Conservation (phyloP, 1,284 basidiomycete genomes). For the Agaricales sp. region DNA sequence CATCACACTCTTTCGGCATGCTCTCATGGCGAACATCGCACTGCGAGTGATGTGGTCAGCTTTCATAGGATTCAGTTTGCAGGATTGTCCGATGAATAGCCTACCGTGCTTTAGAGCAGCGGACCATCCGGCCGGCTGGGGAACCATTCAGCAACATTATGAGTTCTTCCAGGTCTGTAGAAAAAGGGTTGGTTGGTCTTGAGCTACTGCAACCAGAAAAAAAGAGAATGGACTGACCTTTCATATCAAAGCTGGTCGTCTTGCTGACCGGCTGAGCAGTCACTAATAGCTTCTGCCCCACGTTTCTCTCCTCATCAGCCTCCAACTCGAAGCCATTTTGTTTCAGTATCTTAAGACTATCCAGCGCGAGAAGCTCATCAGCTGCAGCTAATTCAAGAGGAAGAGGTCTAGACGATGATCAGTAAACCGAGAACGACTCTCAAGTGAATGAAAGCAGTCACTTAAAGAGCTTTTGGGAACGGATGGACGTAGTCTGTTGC, state of each 20-base stretch:
- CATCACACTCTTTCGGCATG: slow-evolving; percentile 96
- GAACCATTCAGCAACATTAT: slow-evolving; percentile 77
- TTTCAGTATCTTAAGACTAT: slow-evolving; percentile 74
- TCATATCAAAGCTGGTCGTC: slow-evolving; percentile 67
- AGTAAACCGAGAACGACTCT: slow-evolving; percentile 3
- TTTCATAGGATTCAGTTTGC: background rate
- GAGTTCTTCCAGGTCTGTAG: slow-evolving; percentile 88
- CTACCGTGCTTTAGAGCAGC: slow-evolving; percentile 84
- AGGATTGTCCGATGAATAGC: background rate
- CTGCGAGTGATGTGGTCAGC: too few relatives aligned
- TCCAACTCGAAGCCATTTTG: slow-evolving; percentile 91
- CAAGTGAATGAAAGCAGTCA: slow-evolving; percentile 25
- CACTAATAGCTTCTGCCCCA: slow-evolving; percentile 52
- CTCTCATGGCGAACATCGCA: slow-evolving; percentile 93
- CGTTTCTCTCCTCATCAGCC: slow-evolving; percentile 25
- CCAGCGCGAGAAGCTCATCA: slow-evolving; percentile 83
- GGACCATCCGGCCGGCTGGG: slow-evolving; percentile 69
- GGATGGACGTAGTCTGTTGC: slow-evolving; percentile 80
- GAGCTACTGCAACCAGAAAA: slow-evolving; percentile 7
- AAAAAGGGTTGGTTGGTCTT: too few relatives aligned
- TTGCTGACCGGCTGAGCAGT: slow-evolving; percentile 88
- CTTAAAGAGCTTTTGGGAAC: slow-evolving; percentile 79
- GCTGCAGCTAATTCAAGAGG: slow-evolving; percentile 79
- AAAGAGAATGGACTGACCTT: slow-evolving; percentile 23
- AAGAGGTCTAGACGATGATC: slow-evolving; percentile 47